Percentiles rank a stretch among this genome's conserved stretches.
Conservation (phyloP, 305 asterid species). For the Solanum hybrid region DNA sequence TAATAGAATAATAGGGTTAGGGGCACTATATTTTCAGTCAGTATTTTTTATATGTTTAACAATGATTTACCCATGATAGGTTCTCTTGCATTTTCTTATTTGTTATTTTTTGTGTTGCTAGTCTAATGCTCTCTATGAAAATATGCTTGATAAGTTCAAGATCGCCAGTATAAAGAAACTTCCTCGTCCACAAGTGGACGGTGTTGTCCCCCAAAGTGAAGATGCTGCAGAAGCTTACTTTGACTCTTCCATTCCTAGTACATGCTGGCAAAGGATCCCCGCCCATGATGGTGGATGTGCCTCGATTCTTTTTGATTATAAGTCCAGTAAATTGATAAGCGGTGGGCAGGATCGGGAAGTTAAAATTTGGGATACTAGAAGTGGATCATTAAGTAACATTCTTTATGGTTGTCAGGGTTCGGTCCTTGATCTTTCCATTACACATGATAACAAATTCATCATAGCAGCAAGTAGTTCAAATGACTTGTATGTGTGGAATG, state of each 20-base stretch:
- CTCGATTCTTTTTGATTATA: constrained; percentile 50
- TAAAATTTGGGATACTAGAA: constrained; percentile 71
- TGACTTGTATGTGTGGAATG: constrained; percentile 69
- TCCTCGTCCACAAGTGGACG: constrained; percentile 76
- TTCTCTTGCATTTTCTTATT: background rate
- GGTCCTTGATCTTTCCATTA: constrained; percentile 63
- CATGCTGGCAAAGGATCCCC: constrained; percentile 69
- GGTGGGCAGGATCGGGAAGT: constrained; percentile 82
- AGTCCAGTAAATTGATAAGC: constrained; percentile 55
- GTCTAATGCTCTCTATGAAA: constrained; percentile 73
- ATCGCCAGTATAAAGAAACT: constrained; percentile 49
- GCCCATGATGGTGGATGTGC: constrained; percentile 90
- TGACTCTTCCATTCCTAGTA: constrained; percentile 60
- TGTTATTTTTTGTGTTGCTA: constrained; percentile 14
- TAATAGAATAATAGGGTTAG: background rate
- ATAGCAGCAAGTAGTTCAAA: constrained; percentile 81
- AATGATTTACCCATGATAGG: background rate
- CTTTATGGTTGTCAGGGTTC: constrained; percentile 68
- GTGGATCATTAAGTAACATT: constrained; percentile 39
- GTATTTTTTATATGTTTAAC: background rate
- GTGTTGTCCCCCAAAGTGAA: constrained; percentile 77
- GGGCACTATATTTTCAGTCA: background rate
- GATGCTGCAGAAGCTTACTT: constrained; percentile 72
- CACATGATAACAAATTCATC: constrained; percentile 62
- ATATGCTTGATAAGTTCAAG: constrained; percentile 48